phyloP scores from a whole-genome alignment of 2,329 filamentous ascomycete genomes.

The Botrytis sinoallii region DNA sequence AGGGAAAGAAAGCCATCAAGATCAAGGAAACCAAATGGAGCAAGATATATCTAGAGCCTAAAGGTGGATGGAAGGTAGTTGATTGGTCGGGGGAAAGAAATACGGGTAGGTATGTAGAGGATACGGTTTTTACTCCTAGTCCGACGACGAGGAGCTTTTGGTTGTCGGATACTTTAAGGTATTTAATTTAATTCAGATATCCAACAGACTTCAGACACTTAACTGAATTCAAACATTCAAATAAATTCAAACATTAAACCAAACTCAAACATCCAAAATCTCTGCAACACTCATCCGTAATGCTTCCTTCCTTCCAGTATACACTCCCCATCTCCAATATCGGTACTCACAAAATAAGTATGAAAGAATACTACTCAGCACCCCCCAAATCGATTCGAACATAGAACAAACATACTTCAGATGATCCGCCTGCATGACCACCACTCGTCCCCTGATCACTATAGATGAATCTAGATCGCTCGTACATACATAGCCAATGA shows the following conservation, averaged over 20 bases:
- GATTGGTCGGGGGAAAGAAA: background rate
- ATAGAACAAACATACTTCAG: background rate
- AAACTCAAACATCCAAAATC: no score
- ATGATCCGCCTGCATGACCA: no score
- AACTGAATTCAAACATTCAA: background rate
- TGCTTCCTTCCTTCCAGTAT: background rate
- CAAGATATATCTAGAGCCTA: background rate
- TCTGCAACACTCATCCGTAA: background rate
- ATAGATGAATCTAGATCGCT: no score
- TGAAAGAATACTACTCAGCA: background rate
- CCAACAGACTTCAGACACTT: background rate
- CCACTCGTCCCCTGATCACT: no score
- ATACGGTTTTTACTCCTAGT: background rate
- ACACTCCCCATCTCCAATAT: background rate
- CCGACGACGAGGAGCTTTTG: background rate
- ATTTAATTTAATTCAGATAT: background rate
- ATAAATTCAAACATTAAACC: background rate
- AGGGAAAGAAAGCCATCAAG: background rate
- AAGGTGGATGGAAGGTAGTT: background rate
- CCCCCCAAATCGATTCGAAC: background rate
- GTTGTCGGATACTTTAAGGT: background rate
- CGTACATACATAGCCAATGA: no score
- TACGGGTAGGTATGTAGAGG: no score
- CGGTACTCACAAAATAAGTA: no score
- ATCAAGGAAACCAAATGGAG: background rate